These are phyloP conservation scores for Oryza glaberrima DNA, from an alignment of 176 grass and related monocot species.

Conservation along the genomic window DNA sequence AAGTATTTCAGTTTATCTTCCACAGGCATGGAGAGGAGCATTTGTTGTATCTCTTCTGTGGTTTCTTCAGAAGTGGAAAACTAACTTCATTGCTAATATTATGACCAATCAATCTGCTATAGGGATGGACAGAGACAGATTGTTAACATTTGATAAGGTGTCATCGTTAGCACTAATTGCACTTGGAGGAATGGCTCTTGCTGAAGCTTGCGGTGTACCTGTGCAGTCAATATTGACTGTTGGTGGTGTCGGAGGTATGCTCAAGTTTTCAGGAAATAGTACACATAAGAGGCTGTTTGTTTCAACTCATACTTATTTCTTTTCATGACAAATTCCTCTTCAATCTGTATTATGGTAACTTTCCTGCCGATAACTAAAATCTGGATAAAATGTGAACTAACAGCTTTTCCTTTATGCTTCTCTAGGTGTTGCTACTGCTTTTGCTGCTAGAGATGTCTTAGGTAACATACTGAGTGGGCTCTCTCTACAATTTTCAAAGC, in stretches of 20 bases:
- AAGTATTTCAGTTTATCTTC: constrained; percentile 53
- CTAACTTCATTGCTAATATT: constrained; percentile 53
- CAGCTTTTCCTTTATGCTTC: constrained; percentile 1
- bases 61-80: constrained; percentile 80
- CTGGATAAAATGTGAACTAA: constrained; percentile 15
- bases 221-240: constrained; percentile 79
- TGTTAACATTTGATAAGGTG: constrained; percentile 69
- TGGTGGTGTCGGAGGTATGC: constrained; percentile 78
- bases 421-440: constrained; percentile 78
- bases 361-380: not conserved
- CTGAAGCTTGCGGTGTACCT: constrained; percentile 68
- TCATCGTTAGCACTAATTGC: constrained; percentile 64
- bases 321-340: not conserved
- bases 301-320: not conserved
- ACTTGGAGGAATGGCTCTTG: constrained; percentile 68
- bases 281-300: not conserved
- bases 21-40: constrained; percentile 56
- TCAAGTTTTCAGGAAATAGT: not conserved
- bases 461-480: constrained; percentile 80
- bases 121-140: constrained; percentile 51
- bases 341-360: not conserved
- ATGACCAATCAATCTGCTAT: constrained; percentile 29
- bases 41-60: constrained; percentile 64
- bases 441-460: constrained; percentile 78
- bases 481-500: constrained; percentile 72